Evolutionary conservation across 257 asterid genomes (phyloP), one percentile per base, ranked within the genome.

Genomic region (Solanum dulcamara): DNA sequence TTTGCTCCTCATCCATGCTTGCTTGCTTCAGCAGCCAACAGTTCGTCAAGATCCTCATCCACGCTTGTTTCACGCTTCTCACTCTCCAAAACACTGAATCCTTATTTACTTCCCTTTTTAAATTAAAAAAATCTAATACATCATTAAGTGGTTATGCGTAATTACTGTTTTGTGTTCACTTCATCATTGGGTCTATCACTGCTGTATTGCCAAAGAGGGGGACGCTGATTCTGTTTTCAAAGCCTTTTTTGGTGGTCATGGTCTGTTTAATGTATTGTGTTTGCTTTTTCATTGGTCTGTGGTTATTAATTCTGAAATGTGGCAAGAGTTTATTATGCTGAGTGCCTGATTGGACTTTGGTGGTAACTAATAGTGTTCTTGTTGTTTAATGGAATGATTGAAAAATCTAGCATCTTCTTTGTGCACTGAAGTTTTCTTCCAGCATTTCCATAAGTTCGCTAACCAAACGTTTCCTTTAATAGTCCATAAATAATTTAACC

Each of bases 1-100:
- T 85, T 79, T 88, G 87, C 26, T 88, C 88, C 91, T 26, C 89
- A 84, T 90, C 33, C 87, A 87, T 77, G 84, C 83, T 64, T 84
- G 84, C 30, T 86, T 24, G 89, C 90, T 86, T 92, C 91, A 32
- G 87, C 90, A 7, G 90, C 94, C 91, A 92, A 88, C 84, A 92
- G 60, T 75, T 89, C 91, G 62, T 91, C 92, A 28, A 88, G 88
- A 33, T 85, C 46, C 53, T 84, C 87, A 60, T 9, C 13, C 5
- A 60, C 7, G 0, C 35, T 11, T 28, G 9, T 9, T 12, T 60
- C 18, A 26, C 5, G 35, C 18, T 26, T 60, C 72, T 64, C 35
- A 6, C 18, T 60, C 68, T 60, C 18, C 68, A 24, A 11, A 60
- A 24, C 22, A 28, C 72, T 64, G 66, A 64, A 28, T 28, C 72